Conservation (phyloP, 345 rosid species). For the Abelmoschus esculentus region DNA sequence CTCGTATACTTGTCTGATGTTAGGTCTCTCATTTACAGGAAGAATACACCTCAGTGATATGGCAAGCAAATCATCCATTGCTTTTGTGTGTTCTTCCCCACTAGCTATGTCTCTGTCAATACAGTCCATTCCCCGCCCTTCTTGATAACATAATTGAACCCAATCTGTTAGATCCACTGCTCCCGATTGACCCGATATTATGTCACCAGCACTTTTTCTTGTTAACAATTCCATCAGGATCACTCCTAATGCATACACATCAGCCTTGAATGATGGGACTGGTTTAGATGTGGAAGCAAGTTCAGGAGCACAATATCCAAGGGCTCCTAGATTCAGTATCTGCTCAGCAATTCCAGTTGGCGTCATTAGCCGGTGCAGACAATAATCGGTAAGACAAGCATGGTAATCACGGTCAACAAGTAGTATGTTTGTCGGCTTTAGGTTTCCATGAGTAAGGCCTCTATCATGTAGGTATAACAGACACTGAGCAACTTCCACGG, state of each 20-base stretch:
- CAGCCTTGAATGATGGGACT: conserved; percentile 59
- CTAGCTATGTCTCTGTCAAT: conserved; percentile 79
- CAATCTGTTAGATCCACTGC: conserved; percentile 88
- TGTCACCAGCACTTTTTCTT: conserved; percentile 83
- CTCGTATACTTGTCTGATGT: conserved; percentile 77
- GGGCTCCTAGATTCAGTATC: conserved; percentile 79
- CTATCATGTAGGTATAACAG: conserved; percentile 76
- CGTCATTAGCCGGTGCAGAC: conserved; percentile 85
- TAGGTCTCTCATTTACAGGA: conserved; percentile 85
- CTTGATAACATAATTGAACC: conserved; percentile 76
- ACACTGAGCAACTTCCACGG: conserved; percentile 69
- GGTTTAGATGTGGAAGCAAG: conserved; percentile 64
- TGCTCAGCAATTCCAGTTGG: conserved; percentile 80
- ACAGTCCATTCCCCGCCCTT: conserved; percentile 87
- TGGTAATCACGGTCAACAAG: conserved; percentile 44
- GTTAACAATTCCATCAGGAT: conserved; percentile 86
- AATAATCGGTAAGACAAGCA: conserved; percentile 58
- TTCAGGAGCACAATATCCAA: conserved; percentile 90
- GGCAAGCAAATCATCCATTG: conserved; percentile 84
- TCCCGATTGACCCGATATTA: conserved; percentile 91
- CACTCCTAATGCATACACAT: conserved; percentile 83
- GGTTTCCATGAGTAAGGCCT: conserved; percentile 76
- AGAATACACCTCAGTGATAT: conserved; percentile 75
- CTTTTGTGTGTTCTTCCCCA: conserved; percentile 70
- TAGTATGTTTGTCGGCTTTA: conserved; percentile 79